Conservation (phyloP, 1,139 yeast species). For the Diutina pseudorugosa region DNA sequence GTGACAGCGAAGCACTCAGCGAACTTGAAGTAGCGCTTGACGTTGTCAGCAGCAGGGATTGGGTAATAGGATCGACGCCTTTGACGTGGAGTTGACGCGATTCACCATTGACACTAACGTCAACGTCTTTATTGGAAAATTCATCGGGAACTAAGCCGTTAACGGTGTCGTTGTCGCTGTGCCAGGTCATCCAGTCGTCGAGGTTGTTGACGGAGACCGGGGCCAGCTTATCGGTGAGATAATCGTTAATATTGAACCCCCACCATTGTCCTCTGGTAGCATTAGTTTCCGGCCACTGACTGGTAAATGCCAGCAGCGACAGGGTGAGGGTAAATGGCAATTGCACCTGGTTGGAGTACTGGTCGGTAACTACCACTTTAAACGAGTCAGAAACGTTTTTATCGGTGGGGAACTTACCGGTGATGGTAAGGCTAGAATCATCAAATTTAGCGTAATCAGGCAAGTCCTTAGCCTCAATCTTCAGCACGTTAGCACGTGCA, state of each 20-base stretch:
- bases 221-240: slow-evolving; percentile 41
- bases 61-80: slow-evolving; percentile 32
- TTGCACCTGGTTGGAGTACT: slow-evolving; percentile 50
- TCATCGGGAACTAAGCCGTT: slow-evolving; percentile 54
- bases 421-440: slow-evolving; percentile 28
- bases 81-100: slow-evolving; percentile 36
- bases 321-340: slow-evolving; percentile 42
- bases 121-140: slow-evolving; percentile 20
- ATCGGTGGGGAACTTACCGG: slow-evolving; percentile 45
- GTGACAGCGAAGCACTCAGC: neutral
- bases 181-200: slow-evolving; percentile 56
- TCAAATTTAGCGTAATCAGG: slow-evolving; percentile 52
- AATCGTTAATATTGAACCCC: slow-evolving; percentile 10
- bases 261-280: slow-evolving; percentile 42
- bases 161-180: slow-evolving; percentile 49
- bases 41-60: slow-evolving; percentile 5
- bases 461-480: slow-evolving; percentile 32
- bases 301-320: slow-evolving; percentile 40
- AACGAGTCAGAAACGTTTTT: slow-evolving; percentile 32
- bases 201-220: slow-evolving; percentile 23
- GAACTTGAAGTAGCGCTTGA: slow-evolving; percentile 10
- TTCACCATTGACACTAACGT: slow-evolving; percentile 7
- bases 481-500: slow-evolving; percentile 37
- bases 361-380: slow-evolving; percentile 47
- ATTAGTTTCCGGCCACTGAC: slow-evolving; percentile 41